These are phyloP conservation scores for Blastosporella zonata DNA, from an alignment of 1,284 basidiomycete genomes.

Conservation along the genomic window DNA sequence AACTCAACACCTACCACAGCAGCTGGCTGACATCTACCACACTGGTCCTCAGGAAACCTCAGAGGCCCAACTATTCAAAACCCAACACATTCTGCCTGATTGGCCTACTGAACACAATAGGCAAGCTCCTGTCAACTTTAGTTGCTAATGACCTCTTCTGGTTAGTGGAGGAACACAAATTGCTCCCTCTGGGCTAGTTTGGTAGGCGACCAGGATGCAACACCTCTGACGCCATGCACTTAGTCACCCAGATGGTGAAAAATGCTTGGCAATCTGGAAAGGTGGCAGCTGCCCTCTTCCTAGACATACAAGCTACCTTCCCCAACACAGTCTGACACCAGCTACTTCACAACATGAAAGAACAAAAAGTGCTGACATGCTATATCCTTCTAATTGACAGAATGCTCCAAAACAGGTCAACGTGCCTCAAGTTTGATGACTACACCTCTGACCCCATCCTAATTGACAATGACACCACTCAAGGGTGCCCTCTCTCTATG, in stretches of 20 bases:
- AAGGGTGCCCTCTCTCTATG: background rate
- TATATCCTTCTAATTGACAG: background rate
- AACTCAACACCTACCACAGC: constrained; percentile 18
- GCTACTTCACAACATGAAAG: background rate
- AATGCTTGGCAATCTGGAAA: constrained; percentile 12
- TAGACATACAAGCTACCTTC: background rate
- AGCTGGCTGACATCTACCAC: constrained; percentile 14
- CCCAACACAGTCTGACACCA: background rate
- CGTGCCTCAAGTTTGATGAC: background rate
- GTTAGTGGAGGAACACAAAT: too few relatives aligned
- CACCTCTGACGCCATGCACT: too few relatives aligned
- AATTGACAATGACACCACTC: background rate
- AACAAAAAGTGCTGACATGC: background rate
- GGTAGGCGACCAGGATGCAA: too few relatives aligned
- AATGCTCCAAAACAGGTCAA: background rate
- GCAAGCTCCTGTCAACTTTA: too few relatives aligned
- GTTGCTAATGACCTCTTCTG: too few relatives aligned
- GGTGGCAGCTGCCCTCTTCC: background rate
- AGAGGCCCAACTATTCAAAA: too few relatives aligned
- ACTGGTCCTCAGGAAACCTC: too few relatives aligned
- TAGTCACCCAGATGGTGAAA: too few relatives aligned
- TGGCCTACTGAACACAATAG: too few relatives aligned
- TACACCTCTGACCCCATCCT: background rate
- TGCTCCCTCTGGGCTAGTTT: too few relatives aligned
- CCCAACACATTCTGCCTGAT: too few relatives aligned